Evolutionary conservation across 1,284 basidiomycete genomes (phyloP).

Genomic region (Ustilago sp.): DNA sequence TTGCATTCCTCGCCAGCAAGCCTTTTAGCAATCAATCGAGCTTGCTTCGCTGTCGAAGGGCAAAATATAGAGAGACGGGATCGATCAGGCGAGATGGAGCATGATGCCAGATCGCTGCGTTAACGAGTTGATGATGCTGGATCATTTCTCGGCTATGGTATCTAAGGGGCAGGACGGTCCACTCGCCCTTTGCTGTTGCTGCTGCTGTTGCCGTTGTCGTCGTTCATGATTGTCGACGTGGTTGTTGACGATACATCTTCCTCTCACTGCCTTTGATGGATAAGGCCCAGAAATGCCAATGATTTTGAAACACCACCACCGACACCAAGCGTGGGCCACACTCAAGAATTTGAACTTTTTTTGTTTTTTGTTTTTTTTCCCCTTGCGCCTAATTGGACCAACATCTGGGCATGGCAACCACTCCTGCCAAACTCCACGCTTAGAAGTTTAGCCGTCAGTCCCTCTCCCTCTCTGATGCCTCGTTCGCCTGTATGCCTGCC

Average conservation of each 20-base stretch:
- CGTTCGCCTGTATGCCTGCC: not conserved
- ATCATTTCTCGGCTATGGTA: constrained; percentile 10
- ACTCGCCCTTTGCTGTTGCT: constrained; percentile 1
- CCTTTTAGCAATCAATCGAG: not conserved
- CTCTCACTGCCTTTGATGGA: not conserved
- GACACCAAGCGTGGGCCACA: constrained; percentile 4
- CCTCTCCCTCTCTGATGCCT: not conserved
- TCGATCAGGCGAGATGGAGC: not conserved
- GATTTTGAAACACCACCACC: constrained; percentile 21
- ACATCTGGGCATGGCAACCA: constrained; percentile 15
- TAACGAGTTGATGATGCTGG: not conserved
- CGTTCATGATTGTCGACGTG: not conserved
- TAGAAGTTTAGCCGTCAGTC: constrained; percentile 18
- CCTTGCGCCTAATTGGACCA: constrained; percentile 17
- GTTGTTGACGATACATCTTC: not conserved
- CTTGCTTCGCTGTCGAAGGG: not conserved
- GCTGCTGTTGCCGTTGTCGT: not conserved
- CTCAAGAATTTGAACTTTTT: too few species aligned
- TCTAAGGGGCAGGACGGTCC: not conserved
- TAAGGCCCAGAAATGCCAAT: constrained; percentile 9
- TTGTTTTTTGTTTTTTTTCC: not conserved
- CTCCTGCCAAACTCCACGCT: constrained; percentile 14
- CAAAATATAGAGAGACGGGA: not conserved
- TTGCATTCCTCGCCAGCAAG: not conserved
- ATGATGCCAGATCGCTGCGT: not conserved